phyloP scores from a whole-genome alignment of 2,329 filamentous ascomycete genomes.

The Colletotrichum ledebouriae region DNA sequence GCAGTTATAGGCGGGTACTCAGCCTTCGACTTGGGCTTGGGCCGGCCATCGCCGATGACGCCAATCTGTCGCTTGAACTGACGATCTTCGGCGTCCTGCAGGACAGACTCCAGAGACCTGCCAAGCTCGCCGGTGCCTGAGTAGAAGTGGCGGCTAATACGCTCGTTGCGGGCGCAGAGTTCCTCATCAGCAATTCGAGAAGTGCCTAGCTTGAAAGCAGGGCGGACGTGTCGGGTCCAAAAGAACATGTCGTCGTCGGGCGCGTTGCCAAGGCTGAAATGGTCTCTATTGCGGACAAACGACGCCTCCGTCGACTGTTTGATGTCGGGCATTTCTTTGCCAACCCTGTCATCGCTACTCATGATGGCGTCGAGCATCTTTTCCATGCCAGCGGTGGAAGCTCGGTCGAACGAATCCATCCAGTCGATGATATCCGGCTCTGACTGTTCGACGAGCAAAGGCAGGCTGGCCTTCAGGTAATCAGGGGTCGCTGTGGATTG shows the following conservation, averaged over 20 bases:
- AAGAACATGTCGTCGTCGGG: slow-evolving; percentile 45
- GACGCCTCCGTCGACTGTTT: slow-evolving; percentile 43
- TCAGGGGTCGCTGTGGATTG: slow-evolving; percentile 22
- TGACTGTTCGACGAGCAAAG: slow-evolving; percentile 12
- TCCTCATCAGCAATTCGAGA: slow-evolving; percentile 45
- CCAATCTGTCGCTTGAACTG: slow-evolving; percentile 51
- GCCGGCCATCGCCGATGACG: slow-evolving; percentile 55
- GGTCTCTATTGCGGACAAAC: slow-evolving; percentile 40
- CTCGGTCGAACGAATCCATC: slow-evolving; percentile 5
- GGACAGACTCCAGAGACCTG: slow-evolving; percentile 50
- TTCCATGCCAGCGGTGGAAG: neutral
- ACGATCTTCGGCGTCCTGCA: slow-evolving; percentile 50
- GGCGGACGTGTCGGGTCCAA: slow-evolving; percentile 32
- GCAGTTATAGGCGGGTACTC: slow-evolving; percentile 50
- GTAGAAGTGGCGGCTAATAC: slow-evolving; percentile 56
- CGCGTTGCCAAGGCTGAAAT: slow-evolving; percentile 22
- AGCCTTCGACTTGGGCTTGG: slow-evolving; percentile 45
- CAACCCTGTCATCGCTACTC: slow-evolving; percentile 49
- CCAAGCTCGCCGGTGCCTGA: slow-evolving; percentile 53
- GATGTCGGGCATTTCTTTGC: slow-evolving; percentile 48
- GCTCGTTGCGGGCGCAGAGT: slow-evolving; percentile 46
- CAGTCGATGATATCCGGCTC: slow-evolving; percentile 13
- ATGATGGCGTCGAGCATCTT: slow-evolving; percentile 25
- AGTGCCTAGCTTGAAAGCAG: slow-evolving; percentile 42
- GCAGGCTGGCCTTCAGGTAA: slow-evolving; percentile 8